phyloP scores from a whole-genome alignment of 441 rosid genomes.

The Gossypium lobatum region DNA sequence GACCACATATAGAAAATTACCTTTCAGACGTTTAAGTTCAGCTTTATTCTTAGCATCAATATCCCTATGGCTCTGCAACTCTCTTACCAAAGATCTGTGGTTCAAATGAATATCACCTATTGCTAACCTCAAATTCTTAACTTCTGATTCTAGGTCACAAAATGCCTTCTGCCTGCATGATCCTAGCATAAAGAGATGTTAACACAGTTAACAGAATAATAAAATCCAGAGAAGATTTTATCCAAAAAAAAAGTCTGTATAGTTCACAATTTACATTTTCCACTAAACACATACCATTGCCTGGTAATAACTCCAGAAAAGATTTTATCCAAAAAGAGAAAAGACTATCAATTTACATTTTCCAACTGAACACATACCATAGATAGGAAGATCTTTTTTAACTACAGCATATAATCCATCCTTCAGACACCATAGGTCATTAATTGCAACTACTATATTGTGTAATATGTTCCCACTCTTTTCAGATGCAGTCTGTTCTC shows the following conservation, averaged over 20 bases:
- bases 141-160: constrained; percentile 46
- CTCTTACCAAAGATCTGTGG: constrained; percentile 53
- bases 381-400: constrained; percentile 40
- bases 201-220: constrained; percentile 15
- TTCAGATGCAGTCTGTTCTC: constrained; percentile 29
- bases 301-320: constrained; percentile 12
- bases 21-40: constrained; percentile 60
- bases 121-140: constrained; percentile 54
- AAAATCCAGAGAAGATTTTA: constrained; percentile 7
- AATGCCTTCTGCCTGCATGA: constrained; percentile 41
- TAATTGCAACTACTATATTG: constrained; percentile 45
- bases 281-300: constrained; percentile 37
- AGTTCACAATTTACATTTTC: background rate
- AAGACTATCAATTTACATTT: background rate
- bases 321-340: background rate
- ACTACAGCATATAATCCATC: constrained; percentile 48
- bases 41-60: constrained; percentile 65
- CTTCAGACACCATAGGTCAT: constrained; percentile 56
- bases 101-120: constrained; percentile 64
- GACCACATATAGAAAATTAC: constrained; percentile 30
- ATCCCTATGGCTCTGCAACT: constrained; percentile 59
- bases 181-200: constrained; percentile 41
- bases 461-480: constrained; percentile 39
- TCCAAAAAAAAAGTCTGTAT: background rate
- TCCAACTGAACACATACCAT: constrained; percentile 35